phyloP scores from a whole-genome alignment of 202 grass and related monocot species.

The Saccharum hybrid region DNA sequence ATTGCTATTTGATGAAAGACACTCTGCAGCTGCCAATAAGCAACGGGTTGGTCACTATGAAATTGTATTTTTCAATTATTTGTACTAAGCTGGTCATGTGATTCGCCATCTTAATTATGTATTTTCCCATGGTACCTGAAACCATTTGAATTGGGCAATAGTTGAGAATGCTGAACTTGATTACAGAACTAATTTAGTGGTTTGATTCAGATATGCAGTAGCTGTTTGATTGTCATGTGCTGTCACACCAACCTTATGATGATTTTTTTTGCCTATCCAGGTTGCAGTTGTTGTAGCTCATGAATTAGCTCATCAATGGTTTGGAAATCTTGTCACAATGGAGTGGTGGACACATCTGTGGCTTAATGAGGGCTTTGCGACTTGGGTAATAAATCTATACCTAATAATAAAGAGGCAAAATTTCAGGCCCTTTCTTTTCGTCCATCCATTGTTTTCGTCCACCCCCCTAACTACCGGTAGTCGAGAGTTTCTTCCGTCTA shows the following conservation, averaged over 20 bases:
- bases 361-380: constrained; percentile 98
- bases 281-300: constrained; percentile 93
- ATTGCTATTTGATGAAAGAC: constrained; percentile 78
- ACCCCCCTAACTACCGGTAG: too few species aligned
- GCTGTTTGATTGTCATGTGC: constrained; percentile 21
- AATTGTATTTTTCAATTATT: constrained; percentile 33
- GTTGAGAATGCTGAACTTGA: constrained; percentile 26
- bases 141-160: neutral
- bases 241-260: neutral
- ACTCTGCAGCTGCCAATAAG: constrained; percentile 90
- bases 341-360: constrained; percentile 99
- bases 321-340: constrained; percentile 98
- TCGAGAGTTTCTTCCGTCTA: too few species aligned
- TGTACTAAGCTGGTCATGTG: constrained; percentile 30
- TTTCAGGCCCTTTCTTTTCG: too few species aligned
- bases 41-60: constrained; percentile 61
- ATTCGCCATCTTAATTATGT: constrained; percentile 5
- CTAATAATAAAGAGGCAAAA: too few species aligned
- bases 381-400: constrained; percentile 90
- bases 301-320: constrained; percentile 98
- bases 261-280: constrained; percentile 41
- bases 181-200: constrained; percentile 10
- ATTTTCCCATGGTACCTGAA: constrained; percentile 5
- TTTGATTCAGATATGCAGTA: constrained; percentile 15
- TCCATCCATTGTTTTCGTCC: too few species aligned